Base-by-base conservation (phyloP, 2,329 filamentous ascomycete species). In the Trichophyton rubrum region DNA sequence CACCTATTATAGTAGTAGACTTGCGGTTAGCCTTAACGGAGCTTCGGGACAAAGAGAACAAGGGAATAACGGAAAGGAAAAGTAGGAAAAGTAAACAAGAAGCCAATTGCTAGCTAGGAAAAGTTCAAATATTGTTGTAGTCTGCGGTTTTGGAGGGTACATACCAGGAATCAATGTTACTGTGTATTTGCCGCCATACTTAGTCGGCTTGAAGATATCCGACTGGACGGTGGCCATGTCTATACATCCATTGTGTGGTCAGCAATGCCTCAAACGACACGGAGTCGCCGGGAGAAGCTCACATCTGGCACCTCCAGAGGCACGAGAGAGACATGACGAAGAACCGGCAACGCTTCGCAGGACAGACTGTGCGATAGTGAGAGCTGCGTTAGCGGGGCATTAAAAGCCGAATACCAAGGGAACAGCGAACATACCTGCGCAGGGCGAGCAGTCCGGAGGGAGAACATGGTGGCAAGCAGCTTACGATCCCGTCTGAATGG, bases 101-200 rank as follows among this genome's bases (percentile, higher is more conserved):
- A 22, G 43, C 43, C 43, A 20, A 17, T 13, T 47, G 17, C 43
- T 11, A 20, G 43, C 43, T 47, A 47, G n/a, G 11, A 20, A 9
- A 7, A 11, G 9, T 38, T 20, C 17, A 47, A 9, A 47, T 13
- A 30, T 24, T 11, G 15, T n/a, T 38, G 33, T 33, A 20, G n/a
- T 22, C 11, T 24, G 51, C 7, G 30, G 15, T 13, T 24, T 17
- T 41, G 30, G 33, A 38, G 33, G n/a, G 33, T 61, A 68, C 76
- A 68, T 81, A 84, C 92, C 93, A 76, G 93, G 93, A 75, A 99
- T 97, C 72, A 99, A 83, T 66, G 92, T 96, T 70, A 96, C 92
- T 41, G 93, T 99, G 84, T 97, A 99, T 82, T 97, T 99, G 80
- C 92, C 90, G 76, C 93, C 93, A 77, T 91, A 97, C 83, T 97